phyloP scores from a whole-genome alignment of 345 rosid species.

The Balakata baccata region DNA sequence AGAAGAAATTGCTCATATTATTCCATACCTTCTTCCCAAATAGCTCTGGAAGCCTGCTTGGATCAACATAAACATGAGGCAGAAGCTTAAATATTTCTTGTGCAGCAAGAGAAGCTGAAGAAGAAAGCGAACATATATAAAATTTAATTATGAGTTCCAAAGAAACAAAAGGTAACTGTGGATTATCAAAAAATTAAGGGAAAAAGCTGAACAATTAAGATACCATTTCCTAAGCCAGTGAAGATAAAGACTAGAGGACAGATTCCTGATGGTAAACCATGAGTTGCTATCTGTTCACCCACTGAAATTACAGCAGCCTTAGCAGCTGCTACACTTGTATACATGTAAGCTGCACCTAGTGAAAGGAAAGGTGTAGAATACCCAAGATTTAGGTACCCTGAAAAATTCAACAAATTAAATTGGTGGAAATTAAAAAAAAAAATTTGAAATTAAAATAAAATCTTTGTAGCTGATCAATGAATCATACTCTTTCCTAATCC shows the following conservation, averaged over 20 bases:
- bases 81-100: slow-evolving; percentile 93
- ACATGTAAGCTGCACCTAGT: slow-evolving; percentile 72
- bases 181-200: too few species aligned
- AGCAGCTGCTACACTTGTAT: slow-evolving; percentile 74
- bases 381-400: slow-evolving; percentile 77
- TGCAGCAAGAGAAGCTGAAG: slow-evolving; percentile 40
- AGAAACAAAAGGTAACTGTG: too few species aligned
- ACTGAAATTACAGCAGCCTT: slow-evolving; percentile 76
- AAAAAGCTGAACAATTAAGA: too few species aligned
- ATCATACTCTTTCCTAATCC: slow-evolving; percentile 77
- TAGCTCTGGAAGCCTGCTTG: slow-evolving; percentile 65
- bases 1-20: not conserved
- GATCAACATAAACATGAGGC: slow-evolving; percentile 78
- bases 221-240: slow-evolving; percentile 79
- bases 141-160: too few species aligned
- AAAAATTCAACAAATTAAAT: slow-evolving; percentile 6
- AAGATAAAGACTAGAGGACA: slow-evolving; percentile 77
- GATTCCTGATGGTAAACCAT: slow-evolving; percentile 74
- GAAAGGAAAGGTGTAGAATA: slow-evolving; percentile 83
- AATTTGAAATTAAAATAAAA: not conserved
- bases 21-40: slow-evolving; percentile 22
- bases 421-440: not conserved
- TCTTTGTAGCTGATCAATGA: not conserved
- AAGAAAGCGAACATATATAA: not conserved
- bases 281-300: slow-evolving; percentile 77